Evolutionary conservation across 2,329 filamentous ascomycete species (phyloP).

Genomic region (Talaromyces amestolkiae): DNA sequence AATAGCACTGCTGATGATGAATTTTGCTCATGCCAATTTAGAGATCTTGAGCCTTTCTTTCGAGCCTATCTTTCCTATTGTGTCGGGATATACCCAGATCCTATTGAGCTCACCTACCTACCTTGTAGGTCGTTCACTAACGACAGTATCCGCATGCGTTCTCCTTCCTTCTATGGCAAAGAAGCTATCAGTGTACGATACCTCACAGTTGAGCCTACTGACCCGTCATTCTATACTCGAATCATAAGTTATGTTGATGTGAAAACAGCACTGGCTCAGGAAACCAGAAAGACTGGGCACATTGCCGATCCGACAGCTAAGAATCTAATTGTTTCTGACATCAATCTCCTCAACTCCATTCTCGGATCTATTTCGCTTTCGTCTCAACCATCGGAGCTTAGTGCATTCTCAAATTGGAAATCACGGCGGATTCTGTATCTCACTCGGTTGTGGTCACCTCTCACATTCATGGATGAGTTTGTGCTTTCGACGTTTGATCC

Average conservation of each 20-base stretch:
- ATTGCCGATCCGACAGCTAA: conserved; percentile 1
- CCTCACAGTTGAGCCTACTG: conserved; percentile 4
- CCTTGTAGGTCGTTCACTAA: conserved; percentile 10
- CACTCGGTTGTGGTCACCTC: background rate
- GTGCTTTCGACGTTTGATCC: background rate
- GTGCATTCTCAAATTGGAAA: background rate
- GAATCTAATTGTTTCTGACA: background rate
- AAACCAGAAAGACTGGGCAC: background rate
- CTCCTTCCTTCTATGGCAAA: background rate
- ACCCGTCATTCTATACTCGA: conserved; percentile 8
- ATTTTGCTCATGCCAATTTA: background rate
- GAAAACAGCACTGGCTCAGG: background rate
- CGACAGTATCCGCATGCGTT: background rate
- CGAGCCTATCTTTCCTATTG: conserved; percentile 2
- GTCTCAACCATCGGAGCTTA: background rate
- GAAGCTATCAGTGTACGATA: background rate
- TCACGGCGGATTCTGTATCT: background rate
- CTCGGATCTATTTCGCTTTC: background rate
- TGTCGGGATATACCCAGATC: background rate
- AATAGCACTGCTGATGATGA: background rate
- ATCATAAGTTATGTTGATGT: background rate
- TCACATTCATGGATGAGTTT: conserved; percentile 7
- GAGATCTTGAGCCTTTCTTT: conserved; percentile 2
- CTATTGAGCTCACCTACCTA: conserved; percentile 9
- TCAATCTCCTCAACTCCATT: background rate